phyloP scores from a whole-genome alignment of 2,329 filamentous ascomycete genomes.

The Pseudogymnoascus sp. region DNA sequence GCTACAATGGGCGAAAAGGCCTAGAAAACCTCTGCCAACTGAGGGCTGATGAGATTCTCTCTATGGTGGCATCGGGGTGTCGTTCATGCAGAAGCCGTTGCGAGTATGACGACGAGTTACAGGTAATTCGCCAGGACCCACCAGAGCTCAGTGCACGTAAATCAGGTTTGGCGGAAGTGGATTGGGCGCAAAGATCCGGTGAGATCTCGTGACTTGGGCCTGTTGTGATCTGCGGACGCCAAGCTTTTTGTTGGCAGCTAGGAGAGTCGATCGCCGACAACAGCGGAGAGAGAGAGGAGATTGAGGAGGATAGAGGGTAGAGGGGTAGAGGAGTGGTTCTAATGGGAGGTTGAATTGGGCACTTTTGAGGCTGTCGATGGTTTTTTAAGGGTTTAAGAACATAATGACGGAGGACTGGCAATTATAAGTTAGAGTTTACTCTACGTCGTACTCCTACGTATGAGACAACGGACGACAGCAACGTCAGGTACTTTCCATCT shows the following conservation, averaged over 20 bases:
- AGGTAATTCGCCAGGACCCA: conserved; percentile 5
- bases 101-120: conserved; percentile 5
- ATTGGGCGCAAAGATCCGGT: neutral
- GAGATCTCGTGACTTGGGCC: conserved; percentile 6
- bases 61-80: conserved; percentile 4
- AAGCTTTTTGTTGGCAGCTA: neutral
- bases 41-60: conserved; percentile 24
- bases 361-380: conserved; percentile 8
- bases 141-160: conserved; percentile 1
- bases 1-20: conserved; percentile 14
- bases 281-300: neutral
- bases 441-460: neutral
- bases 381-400: conserved; percentile 2
- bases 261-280: neutral
- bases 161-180: conserved; percentile 5
- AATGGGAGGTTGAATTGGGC: neutral
- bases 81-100: conserved; percentile 1
- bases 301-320: neutral
- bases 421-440: neutral
- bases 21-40: conserved; percentile 27
- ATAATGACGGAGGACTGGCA: neutral
- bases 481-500: neutral
- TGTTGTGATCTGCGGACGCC: conserved; percentile 2
- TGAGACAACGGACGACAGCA: neutral
- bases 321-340: neutral